Evolutionary conservation across 2,329 filamentous ascomycete species (phyloP).

Genomic region (Fusarium pseudonygamai): DNA sequence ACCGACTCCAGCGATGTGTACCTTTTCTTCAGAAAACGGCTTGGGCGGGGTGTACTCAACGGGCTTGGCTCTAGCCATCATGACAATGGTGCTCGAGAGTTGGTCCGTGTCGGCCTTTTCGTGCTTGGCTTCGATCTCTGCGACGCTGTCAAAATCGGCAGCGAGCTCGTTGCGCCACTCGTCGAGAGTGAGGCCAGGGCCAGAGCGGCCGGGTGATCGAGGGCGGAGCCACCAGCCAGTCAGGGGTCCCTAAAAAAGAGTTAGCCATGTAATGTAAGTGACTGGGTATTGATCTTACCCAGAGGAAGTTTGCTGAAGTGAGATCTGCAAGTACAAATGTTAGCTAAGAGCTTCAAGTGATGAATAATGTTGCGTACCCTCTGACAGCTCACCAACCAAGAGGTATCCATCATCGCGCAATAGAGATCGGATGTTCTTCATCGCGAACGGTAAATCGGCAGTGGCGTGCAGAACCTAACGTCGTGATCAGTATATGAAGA

Average conservation of each 20-base stretch:
- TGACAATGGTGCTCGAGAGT: slow-evolving; percentile 36
- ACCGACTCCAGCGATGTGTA: slow-evolving; percentile 24
- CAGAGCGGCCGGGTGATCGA: slow-evolving; percentile 37
- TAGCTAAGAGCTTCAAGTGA: background rate
- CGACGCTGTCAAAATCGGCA: slow-evolving; percentile 33
- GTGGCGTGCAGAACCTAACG: slow-evolving; percentile 35
- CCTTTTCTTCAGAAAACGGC: slow-evolving; percentile 13
- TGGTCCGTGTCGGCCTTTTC: slow-evolving; percentile 11
- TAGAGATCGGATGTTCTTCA: slow-evolving; percentile 39
- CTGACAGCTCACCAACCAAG: slow-evolving; percentile 37
- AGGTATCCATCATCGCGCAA: slow-evolving; percentile 37
- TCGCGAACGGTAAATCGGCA: slow-evolving; percentile 28
- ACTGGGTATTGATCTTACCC: slow-evolving; percentile 7
- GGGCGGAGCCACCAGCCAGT: slow-evolving; percentile 39
- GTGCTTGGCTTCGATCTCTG: slow-evolving; percentile 23
- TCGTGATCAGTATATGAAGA: background rate
- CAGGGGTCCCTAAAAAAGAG: slow-evolving; percentile 26
- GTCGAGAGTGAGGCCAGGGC: slow-evolving; percentile 37
- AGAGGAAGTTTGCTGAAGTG: slow-evolving; percentile 38
- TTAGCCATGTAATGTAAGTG: background rate
- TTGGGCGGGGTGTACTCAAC: slow-evolving; percentile 3
- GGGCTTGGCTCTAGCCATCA: slow-evolving; percentile 34
- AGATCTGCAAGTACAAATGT: slow-evolving; percentile 16
- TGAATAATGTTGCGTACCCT: slow-evolving; percentile 18
- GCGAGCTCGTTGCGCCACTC: slow-evolving; percentile 37